Evolutionary conservation across 768 basidiomycete genomes (phyloP), one percentile per base, ranked within the genome.

Genomic region (Pluteus cervinus): DNA sequence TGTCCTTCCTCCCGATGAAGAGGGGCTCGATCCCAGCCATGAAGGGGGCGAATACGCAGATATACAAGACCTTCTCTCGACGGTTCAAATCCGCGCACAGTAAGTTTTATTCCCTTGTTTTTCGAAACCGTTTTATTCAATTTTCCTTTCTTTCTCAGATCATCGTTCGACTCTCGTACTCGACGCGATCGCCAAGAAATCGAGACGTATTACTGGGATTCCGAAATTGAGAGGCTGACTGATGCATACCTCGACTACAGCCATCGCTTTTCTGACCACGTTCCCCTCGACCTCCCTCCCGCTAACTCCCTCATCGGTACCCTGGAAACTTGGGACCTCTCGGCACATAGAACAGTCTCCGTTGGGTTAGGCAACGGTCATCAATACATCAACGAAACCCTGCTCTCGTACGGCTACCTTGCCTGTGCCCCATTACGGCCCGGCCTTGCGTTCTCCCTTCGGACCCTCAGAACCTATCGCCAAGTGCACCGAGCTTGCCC

Each of bases 361-460:
- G 18, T 15, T 15, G 14, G 6, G 18, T 5, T 31, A 31, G 12
- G n/a, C n/a, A n/a, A n/a, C 29, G 12, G 14, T 31, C 14, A 31
- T n/a, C 8, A 31, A n/a, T 31, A 5, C 18, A 14, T 18, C 5
- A 31, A 31, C 12, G 29, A 31, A 14, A 39, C 41, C 18, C 16
- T 43, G 7, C 24, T 49, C 7, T 33, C 33, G 4, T 16, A 29
- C 14, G 48, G 43, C 4, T n/a, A 44, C 22, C 26, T 50, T 3
- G 41, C 45, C 7, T 40, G 41, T n/a, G 46, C 48, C 2, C 41
- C 48, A 2, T 33, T 22, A 10, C 28, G 15, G 4, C 46, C 46
- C 4, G 21, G 18, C 16, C 29, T 40, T 24, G 45, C 36, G 7
- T 34, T 49, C 24, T 31, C 25, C 4, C 24, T 42, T 16, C 39